Evolutionary conservation across 2,329 filamentous ascomycete species (phyloP).

Genomic region (Cladosporium cucumerinum): DNA sequence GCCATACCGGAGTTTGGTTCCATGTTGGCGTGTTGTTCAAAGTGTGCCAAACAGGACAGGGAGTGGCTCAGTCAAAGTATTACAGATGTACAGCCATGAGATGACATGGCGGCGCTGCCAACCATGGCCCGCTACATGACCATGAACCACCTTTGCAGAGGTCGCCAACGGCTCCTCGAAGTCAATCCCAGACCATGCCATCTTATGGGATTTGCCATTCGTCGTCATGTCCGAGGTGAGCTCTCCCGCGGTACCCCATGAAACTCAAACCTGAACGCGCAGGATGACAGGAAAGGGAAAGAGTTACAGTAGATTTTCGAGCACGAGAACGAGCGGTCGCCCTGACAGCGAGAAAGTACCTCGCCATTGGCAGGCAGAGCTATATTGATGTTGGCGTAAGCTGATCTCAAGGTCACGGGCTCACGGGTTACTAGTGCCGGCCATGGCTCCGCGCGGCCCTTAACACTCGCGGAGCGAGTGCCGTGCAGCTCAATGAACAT

Average conservation of each 20-base stretch:
- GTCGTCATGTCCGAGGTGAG: neutral
- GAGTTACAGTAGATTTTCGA: neutral
- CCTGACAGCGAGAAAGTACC: neutral
- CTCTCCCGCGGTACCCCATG: neutral
- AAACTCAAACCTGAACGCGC: neutral
- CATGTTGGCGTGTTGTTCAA: neutral
- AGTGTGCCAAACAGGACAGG: neutral
- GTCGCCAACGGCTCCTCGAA: neutral
- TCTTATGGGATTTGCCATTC: neutral
- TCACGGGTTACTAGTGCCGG: too few species aligned
- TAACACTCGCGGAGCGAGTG: too few species aligned
- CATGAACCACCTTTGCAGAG: neutral
- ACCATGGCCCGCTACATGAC: neutral
- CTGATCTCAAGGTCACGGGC: too few species aligned
- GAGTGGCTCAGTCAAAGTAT: neutral
- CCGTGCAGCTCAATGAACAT: too few species aligned
- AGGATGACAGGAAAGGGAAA: neutral
- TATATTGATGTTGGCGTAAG: neutral
- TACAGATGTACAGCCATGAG: neutral
- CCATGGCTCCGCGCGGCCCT: too few species aligned
- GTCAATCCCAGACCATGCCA: neutral
- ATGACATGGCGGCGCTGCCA: neutral
- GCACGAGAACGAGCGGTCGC: neutral
- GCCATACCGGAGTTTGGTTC: neutral
- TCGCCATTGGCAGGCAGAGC: neutral